Percentiles rank a stretch among this genome's conserved stretches.
These are phyloP conservation scores for Rhizopogon rudus DNA, from an alignment of 768 basidiomycete species.

Conservation along the genomic window DNA sequence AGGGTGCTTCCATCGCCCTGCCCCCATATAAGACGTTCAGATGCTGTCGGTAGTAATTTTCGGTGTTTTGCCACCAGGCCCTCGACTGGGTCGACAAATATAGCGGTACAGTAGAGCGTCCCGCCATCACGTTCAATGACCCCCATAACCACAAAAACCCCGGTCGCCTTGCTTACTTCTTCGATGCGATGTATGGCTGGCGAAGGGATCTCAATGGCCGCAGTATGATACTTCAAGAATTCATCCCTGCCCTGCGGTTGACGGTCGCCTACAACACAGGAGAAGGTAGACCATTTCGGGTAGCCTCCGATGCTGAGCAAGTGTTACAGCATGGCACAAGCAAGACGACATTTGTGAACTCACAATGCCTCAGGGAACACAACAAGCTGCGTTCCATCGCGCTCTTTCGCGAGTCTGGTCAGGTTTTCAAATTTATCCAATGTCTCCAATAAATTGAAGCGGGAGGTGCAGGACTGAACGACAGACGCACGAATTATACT, in stretches of 20 bases:
- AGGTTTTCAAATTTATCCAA: slow-evolving; percentile 45
- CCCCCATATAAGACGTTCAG: slow-evolving; percentile 61
- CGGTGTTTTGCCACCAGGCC: slow-evolving; percentile 60
- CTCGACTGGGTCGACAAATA: slow-evolving; percentile 48
- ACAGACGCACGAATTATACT: slow-evolving; percentile 45
- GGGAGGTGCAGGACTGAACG: slow-evolving; percentile 45
- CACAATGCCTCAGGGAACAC: slow-evolving; percentile 60
- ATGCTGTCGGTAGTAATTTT: slow-evolving; percentile 58
- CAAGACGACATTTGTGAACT: slow-evolving; percentile 10
- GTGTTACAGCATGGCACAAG: background rate
- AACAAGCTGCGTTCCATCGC: slow-evolving; percentile 42
- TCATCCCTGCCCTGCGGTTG: slow-evolving; percentile 50
- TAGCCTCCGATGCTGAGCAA: slow-evolving; percentile 49
- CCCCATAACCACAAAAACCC: slow-evolving; percentile 54
- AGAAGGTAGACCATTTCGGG: slow-evolving; percentile 48
- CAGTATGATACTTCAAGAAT: slow-evolving; percentile 47
- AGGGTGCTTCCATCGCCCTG: slow-evolving; percentile 51
- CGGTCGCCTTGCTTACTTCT: slow-evolving; percentile 39
- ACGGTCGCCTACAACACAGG: slow-evolving; percentile 44
- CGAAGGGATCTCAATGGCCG: slow-evolving; percentile 56
- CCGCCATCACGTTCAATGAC: slow-evolving; percentile 56
- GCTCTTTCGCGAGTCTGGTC: slow-evolving; percentile 39
- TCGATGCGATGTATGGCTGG: slow-evolving; percentile 43
- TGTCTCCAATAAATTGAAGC: slow-evolving; percentile 41
- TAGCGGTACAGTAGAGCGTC: slow-evolving; percentile 56